Evolutionary conservation across 805 yeast species (phyloP).

Genomic region (Teunomyces cretensis): DNA sequence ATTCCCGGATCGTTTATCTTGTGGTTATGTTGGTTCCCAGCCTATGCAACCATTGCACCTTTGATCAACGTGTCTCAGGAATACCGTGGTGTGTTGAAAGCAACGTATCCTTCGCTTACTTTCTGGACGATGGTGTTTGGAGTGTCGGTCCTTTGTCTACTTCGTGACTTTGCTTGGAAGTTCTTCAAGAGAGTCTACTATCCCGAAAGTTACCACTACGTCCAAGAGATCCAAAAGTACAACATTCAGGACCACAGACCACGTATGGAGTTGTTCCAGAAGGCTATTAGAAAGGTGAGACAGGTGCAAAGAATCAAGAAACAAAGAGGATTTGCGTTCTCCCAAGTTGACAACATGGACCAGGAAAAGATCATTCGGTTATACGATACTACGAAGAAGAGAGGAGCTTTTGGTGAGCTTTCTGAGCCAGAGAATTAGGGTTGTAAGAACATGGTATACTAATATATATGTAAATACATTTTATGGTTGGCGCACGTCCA

Average conservation of each 20-base stretch:
- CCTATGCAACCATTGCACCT: constrained; percentile 85
- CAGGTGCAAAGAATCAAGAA: constrained; percentile 98
- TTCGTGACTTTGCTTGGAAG: constrained; percentile 92
- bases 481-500: not conserved
- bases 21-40: constrained; percentile 86
- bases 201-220: constrained; percentile 92
- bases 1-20: constrained; percentile 89
- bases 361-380: constrained; percentile 89
- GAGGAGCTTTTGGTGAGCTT: constrained; percentile 67
- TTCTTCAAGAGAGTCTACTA: constrained; percentile 87
- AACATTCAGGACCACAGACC: constrained; percentile 93
- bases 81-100: constrained; percentile 74
- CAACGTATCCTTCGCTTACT: constrained; percentile 70
- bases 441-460: not conserved
- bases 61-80: constrained; percentile 77
- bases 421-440: constrained; percentile 19
- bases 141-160: constrained; percentile 71
- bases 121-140: constrained; percentile 85
- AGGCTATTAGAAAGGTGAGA: constrained; percentile 93
- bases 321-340: constrained; percentile 97
- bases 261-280: constrained; percentile 94
- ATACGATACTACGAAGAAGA: constrained; percentile 87
- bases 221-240: constrained; percentile 94
- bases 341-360: constrained; percentile 87
- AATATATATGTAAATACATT: not conserved